Conservation (phyloP, 2,329 filamentous ascomycete genomes). For the Ophiostoma populinum region DNA sequence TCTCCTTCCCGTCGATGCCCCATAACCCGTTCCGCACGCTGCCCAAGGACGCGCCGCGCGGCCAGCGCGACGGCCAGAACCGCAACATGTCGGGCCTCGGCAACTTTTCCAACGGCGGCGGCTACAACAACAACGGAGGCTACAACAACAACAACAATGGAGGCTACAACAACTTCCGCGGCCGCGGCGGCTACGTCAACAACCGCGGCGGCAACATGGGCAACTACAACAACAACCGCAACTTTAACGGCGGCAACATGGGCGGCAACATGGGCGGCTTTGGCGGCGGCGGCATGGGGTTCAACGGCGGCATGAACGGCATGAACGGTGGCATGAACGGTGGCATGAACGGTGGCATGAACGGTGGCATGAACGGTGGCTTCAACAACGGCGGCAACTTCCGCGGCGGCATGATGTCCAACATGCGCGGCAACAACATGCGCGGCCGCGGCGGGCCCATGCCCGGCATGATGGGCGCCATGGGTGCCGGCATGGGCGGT, state of each 20-base stretch:
- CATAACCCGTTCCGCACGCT: constrained; percentile 81
- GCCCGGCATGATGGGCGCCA: constrained; percentile 19
- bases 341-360: constrained; percentile 17
- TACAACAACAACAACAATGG: constrained; percentile 20
- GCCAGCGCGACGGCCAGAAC: constrained; percentile 45
- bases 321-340: constrained; percentile 22
- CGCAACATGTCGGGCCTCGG: constrained; percentile 27
- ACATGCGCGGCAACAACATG: constrained; percentile 28
- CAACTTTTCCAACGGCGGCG: constrained; percentile 28
- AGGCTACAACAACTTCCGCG: constrained; percentile 28
- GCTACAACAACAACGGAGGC: constrained; percentile 26
- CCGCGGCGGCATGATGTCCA: constrained; percentile 29
- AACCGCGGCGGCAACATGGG: constrained; percentile 13
- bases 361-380: constrained; percentile 20
- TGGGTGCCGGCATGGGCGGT: constrained; percentile 34
- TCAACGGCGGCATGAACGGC: constrained; percentile 19
- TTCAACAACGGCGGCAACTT: constrained; percentile 25
- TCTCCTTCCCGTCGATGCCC: constrained; percentile 58
- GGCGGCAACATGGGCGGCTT: constrained; percentile 20
- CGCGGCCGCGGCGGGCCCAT: constrained; percentile 19
- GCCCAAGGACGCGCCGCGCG: constrained; percentile 70
- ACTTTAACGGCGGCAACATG: constrained; percentile 20
- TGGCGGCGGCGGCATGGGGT: constrained; percentile 28
- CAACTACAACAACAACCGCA: constrained; percentile 8
- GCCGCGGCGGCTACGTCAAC: constrained; percentile 5